phyloP scores from a whole-genome alignment of 2,329 filamentous ascomycete genomes.

The Talaromyces funiculosus region DNA sequence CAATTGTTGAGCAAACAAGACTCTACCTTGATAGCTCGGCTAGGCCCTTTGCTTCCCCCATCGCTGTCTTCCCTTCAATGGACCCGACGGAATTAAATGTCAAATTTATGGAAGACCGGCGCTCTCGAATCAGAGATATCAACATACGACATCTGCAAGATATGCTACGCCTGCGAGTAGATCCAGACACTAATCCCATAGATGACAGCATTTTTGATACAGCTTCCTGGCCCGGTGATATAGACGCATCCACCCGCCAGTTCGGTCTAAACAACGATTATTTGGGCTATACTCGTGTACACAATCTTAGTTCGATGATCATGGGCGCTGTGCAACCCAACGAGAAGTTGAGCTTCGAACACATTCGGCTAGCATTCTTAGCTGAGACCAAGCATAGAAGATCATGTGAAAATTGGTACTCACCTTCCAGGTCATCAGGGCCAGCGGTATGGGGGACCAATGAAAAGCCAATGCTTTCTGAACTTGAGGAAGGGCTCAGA shows the following conservation, averaged over 20 bases:
- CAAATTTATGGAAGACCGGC: conserved; percentile 46
- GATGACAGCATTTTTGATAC: conserved; percentile 28
- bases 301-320: conserved; percentile 52
- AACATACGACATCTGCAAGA: conserved; percentile 61
- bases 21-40: conserved; percentile 43
- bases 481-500: neutral
- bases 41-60: conserved; percentile 47
- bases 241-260: conserved; percentile 23
- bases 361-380: conserved; percentile 32
- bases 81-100: conserved; percentile 32
- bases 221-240: conserved; percentile 28
- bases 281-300: conserved; percentile 56
- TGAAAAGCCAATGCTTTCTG: neutral
- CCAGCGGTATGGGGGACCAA: conserved; percentile 8
- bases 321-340: conserved; percentile 45
- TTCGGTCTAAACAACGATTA: conserved; percentile 48
- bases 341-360: conserved; percentile 35
- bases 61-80: conserved; percentile 50
- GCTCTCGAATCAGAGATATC: conserved; percentile 47
- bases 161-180: conserved; percentile 49
- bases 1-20: conserved; percentile 40
- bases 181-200: conserved; percentile 26
- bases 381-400: conserved; percentile 26
- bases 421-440: conserved; percentile 25
- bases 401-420: conserved; percentile 30